phyloP scores from a whole-genome alignment of 2,329 filamentous ascomycete species.

The Aureobasidium uvarum region DNA sequence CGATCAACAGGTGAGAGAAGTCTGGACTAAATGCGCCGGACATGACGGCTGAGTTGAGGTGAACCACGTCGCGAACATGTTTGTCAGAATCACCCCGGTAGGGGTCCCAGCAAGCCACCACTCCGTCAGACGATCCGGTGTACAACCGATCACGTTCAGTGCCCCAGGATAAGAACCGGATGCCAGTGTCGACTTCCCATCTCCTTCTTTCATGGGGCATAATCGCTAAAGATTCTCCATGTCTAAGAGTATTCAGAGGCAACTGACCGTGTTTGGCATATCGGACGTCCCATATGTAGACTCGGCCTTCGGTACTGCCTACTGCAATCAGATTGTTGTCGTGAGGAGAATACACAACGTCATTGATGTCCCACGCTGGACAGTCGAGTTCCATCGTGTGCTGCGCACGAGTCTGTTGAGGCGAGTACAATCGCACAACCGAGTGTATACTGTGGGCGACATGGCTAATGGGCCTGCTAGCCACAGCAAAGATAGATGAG shows the following conservation, averaged over 20 bases:
- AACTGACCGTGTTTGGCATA: conserved; percentile 39
- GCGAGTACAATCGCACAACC: conserved; percentile 54
- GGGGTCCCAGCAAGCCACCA: conserved; percentile 61
- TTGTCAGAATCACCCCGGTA: conserved; percentile 52
- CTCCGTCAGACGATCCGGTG: conserved; percentile 61
- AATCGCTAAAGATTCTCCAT: conserved; percentile 53
- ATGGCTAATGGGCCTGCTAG: conserved; percentile 45
- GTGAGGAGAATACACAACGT: conserved; percentile 50
- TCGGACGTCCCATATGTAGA: conserved; percentile 61
- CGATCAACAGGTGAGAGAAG: conserved; percentile 55
- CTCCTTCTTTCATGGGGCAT: conserved; percentile 45
- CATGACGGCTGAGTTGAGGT: conserved; percentile 55
- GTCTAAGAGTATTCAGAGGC: conserved; percentile 51
- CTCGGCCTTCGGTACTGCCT: conserved; percentile 59
- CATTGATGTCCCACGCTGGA: conserved; percentile 60
- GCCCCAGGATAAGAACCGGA: conserved; percentile 59
- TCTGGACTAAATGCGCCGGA: conserved; percentile 58
- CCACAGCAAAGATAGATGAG: conserved; percentile 53
- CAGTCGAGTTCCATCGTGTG: conserved; percentile 53
- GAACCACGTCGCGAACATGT: conserved; percentile 52
- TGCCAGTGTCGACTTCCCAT: conserved; percentile 57
- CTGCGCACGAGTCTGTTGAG: conserved; percentile 35
- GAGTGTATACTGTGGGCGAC: conserved; percentile 47
- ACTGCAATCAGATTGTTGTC: conserved; percentile 55
- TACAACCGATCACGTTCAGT: conserved; percentile 53